phyloP scores from a whole-genome alignment of 176 grass and related monocot species.

The Bolboschoenus planiculmis region DNA sequence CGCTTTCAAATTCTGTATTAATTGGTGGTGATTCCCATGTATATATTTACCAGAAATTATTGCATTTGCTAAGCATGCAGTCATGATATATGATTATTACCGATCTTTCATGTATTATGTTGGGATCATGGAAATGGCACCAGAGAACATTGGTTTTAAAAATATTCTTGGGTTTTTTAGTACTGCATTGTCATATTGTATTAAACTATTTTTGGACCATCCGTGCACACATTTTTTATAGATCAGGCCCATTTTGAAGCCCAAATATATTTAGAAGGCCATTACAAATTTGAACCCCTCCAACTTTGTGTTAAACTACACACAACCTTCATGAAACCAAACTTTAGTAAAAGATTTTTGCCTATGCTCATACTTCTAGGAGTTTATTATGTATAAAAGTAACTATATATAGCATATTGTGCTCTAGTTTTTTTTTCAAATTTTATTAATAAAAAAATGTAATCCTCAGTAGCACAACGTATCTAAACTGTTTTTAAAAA shows the following conservation, averaged over 20 bases:
- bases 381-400: too few species aligned
- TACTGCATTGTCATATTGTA: neutral
- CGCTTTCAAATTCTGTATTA: neutral
- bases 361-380: too few species aligned
- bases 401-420: too few species aligned
- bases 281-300: neutral
- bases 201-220: neutral
- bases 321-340: too few species aligned
- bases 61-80: neutral
- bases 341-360: too few species aligned
- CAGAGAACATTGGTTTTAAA: neutral
- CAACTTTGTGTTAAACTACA: too few species aligned
- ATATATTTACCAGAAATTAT: neutral
- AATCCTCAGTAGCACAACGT: too few species aligned
- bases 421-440: too few species aligned
- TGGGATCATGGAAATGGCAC: neutral
- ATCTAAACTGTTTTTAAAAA: too few species aligned
- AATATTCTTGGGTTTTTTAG: neutral
- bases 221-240: neutral
- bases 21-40: slow-evolving; percentile 7
- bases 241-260: neutral
- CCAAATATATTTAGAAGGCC: neutral
- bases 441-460: too few species aligned
- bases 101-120: neutral
- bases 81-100: neutral